Evolutionary conservation across 1,284 basidiomycete genomes (phyloP).

Genomic region (Pseudozyma hubeiensis): DNA sequence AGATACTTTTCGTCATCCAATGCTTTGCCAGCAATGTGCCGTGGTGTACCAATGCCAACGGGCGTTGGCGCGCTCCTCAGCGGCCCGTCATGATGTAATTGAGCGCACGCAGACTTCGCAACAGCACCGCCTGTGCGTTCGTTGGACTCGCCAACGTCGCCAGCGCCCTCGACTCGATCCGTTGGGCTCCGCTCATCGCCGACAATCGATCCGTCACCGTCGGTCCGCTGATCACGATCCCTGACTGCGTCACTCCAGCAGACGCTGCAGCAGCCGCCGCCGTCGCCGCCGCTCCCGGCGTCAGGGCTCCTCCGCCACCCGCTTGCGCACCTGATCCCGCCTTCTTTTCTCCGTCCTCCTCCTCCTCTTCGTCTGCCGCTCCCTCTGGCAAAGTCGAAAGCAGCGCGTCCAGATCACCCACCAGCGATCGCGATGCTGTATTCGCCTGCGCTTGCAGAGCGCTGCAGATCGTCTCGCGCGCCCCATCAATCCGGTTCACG

Average conservation of each 20-base stretch:
- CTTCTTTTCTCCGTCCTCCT: conserved; percentile 36
- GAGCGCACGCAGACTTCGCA: conserved; percentile 64
- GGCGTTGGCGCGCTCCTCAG: conserved; percentile 5
- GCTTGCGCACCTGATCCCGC: background rate
- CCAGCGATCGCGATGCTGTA: conserved; percentile 51
- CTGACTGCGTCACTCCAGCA: conserved; percentile 33
- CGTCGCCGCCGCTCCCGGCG: conserved; percentile 23
- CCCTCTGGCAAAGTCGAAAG: conserved; percentile 56
- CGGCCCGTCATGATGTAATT: conserved; percentile 61
- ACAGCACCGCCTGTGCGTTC: conserved; percentile 63
- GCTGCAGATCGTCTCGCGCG: conserved; percentile 56
- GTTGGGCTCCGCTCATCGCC: conserved; percentile 33
- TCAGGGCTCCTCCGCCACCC: conserved; percentile 7
- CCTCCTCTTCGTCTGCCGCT: conserved; percentile 42
- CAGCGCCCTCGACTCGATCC: conserved; percentile 60
- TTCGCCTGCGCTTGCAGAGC: conserved; percentile 61
- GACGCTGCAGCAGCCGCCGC: conserved; percentile 27
- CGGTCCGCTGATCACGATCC: conserved; percentile 37
- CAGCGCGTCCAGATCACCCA: conserved; percentile 58
- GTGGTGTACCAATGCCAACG: too few species aligned
- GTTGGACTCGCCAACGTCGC: conserved; percentile 63
- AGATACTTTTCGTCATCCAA: too few species aligned
- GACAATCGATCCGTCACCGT: conserved; percentile 39
- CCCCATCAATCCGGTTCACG: conserved; percentile 57
- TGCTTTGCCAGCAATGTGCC: too few species aligned